phyloP scores from a whole-genome alignment of 805 yeast species.

The Metschnikowia cubensis region DNA sequence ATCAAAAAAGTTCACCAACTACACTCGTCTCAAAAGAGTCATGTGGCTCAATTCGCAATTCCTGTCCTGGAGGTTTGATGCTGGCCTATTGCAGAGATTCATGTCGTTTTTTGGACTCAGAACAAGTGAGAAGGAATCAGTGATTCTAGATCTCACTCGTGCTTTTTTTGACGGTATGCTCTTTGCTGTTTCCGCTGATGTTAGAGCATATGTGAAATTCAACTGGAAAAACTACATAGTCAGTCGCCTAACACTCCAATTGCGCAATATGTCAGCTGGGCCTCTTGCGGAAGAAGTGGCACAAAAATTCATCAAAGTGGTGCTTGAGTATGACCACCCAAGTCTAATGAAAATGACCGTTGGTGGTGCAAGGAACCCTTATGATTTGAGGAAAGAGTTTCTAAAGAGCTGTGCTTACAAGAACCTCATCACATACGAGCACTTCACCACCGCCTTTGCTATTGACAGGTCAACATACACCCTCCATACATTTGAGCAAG shows the following conservation, averaged over 20 bases:
- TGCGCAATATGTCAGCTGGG: constrained; percentile 14
- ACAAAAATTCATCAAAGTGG: constrained; percentile 5
- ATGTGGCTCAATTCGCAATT: constrained; percentile 28
- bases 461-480: constrained; percentile 22
- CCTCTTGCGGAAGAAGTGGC: constrained; percentile 1
- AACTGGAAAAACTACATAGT: constrained; percentile 36
- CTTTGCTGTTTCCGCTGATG: constrained; percentile 18
- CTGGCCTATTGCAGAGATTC: constrained; percentile 11
- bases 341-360: constrained; percentile 4
- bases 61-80: constrained; percentile 21
- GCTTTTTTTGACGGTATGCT: constrained; percentile 22
- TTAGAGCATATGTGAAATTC: constrained; percentile 23
- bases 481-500: constrained; percentile 25
- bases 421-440: constrained; percentile 23
- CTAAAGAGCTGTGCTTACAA: constrained; percentile 30
- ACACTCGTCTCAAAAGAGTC: constrained; percentile 21
- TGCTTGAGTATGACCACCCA: constrained; percentile 4
- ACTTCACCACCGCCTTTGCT: constrained; percentile 27
- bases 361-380: constrained; percentile 16
- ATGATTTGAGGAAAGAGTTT: constrained; percentile 27
- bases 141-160: constrained; percentile 19
- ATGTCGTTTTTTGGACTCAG: constrained; percentile 6
- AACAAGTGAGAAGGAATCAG: constrained; percentile 10
- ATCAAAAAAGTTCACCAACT: constrained; percentile 13
- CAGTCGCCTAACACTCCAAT: constrained; percentile 25